These are phyloP conservation scores for Chlorencoelia australis DNA, from an alignment of 2,329 filamentous ascomycete species.

Conservation along the genomic window DNA sequence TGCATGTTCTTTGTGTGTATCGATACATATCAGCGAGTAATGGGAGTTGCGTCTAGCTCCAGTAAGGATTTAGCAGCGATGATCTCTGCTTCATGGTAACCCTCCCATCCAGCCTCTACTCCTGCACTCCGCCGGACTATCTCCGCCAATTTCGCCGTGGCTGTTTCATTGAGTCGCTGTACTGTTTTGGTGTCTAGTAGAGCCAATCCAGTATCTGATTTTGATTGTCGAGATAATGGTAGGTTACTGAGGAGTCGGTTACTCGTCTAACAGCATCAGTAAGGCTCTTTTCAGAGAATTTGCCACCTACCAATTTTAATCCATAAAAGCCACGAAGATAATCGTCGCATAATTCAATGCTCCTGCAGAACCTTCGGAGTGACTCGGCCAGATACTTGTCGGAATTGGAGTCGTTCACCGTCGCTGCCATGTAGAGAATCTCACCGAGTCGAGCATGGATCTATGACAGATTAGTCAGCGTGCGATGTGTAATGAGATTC, in stretches of 20 bases:
- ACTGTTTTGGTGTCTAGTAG: conserved; percentile 49
- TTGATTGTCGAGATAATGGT: conserved; percentile 37
- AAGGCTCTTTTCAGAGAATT: conserved; percentile 8
- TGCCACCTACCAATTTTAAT: conserved; percentile 57
- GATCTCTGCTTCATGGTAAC: conserved; percentile 63
- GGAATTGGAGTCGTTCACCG: conserved; percentile 30
- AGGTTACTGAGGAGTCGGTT: conserved; percentile 33
- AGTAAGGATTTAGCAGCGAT: conserved; percentile 53
- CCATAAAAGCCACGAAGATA: conserved; percentile 92
- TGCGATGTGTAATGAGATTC: conserved; percentile 18
- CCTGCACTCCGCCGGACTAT: conserved; percentile 57
- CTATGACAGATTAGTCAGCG: conserved; percentile 33
- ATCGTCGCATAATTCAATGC: conserved; percentile 86
- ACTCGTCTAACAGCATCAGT: too few relatives aligned
- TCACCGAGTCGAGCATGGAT: conserved; percentile 84
- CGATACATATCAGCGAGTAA: conserved; percentile 20
- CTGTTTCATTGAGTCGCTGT: conserved; percentile 58
- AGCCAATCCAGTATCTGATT: conserved; percentile 35
- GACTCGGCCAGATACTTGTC: conserved; percentile 57
- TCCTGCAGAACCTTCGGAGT: conserved; percentile 76
- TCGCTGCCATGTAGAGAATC: conserved; percentile 61
- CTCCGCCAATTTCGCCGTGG: conserved; percentile 65
- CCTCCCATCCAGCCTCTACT: conserved; percentile 57
- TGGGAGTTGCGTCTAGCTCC: conserved; percentile 19
- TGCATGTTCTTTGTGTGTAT: conserved; percentile 5